Evolutionary conservation across 495 filamentous ascomycete species (phyloP).

Genomic region (Parathielavia hyrcaniae): DNA sequence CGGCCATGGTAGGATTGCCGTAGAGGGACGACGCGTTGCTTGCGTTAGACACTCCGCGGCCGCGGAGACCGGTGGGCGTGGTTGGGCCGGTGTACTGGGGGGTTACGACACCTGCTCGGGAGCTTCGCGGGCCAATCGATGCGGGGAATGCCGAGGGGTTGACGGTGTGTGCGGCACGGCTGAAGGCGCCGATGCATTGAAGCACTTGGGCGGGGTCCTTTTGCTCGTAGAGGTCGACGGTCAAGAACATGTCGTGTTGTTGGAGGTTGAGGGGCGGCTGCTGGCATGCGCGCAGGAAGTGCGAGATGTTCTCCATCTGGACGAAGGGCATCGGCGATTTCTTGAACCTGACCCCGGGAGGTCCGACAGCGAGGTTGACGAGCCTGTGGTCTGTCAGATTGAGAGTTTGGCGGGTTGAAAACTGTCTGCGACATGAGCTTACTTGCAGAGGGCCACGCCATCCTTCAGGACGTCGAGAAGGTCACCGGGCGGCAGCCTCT

Average conservation of each 20-base stretch:
- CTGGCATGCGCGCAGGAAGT: slow-evolving; percentile 86
- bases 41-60: slow-evolving; percentile 59
- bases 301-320: slow-evolving; percentile 98
- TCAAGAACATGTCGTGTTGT: slow-evolving; percentile 92
- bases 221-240: slow-evolving; percentile 90
- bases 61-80: slow-evolving; percentile 45
- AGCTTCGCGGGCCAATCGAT: slow-evolving; percentile 62
- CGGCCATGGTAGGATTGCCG: slow-evolving; percentile 38
- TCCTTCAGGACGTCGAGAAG: slow-evolving; percentile 81
- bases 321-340: slow-evolving; percentile 91
- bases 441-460: slow-evolving; percentile 90
- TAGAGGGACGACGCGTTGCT: slow-evolving; percentile 57
- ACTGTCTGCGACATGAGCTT: slow-evolving; percentile 25
- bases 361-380: slow-evolving; percentile 70
- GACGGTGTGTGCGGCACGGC: slow-evolving; percentile 71
- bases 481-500: slow-evolving; percentile 63
- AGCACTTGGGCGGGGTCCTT: slow-evolving; percentile 97
- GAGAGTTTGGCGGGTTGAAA: not conserved
- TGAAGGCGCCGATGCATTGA: slow-evolving; percentile 88
- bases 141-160: slow-evolving; percentile 67
- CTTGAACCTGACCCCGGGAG: slow-evolving; percentile 72
- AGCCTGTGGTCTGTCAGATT: slow-evolving; percentile 52
- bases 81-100: slow-evolving; percentile 60
- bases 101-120: slow-evolving; percentile 55
- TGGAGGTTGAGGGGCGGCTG: slow-evolving; percentile 76